These are phyloP conservation scores for Hypomontagnella submonticulosa DNA, from an alignment of 495 filamentous ascomycete species.

Conservation along the genomic window DNA sequence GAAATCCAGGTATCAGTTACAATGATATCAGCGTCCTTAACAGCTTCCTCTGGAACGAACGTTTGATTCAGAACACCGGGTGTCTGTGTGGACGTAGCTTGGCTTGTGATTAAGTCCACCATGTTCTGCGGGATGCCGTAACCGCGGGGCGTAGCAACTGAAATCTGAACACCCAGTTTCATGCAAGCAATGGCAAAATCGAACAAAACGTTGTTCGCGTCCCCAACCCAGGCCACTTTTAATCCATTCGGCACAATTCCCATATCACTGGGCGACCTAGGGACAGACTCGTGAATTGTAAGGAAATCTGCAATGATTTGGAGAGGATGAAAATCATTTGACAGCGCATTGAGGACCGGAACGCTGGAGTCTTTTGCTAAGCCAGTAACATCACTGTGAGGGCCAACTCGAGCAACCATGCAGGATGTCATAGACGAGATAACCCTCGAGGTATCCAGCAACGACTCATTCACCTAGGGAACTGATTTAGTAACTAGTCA, in stretches of 20 bases:
- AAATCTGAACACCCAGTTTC: slow-evolving; percentile 86
- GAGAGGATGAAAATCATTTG: slow-evolving; percentile 87
- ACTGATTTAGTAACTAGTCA: slow-evolving; percentile 18
- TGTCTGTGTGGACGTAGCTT: slow-evolving; percentile 63
- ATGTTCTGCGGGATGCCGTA: slow-evolving; percentile 82
- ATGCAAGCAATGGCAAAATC: slow-evolving; percentile 86
- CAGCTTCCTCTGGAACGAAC: slow-evolving; percentile 83
- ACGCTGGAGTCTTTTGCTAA: slow-evolving; percentile 84
- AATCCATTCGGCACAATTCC: slow-evolving; percentile 78
- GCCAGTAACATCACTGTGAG: slow-evolving; percentile 81
- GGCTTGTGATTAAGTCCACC: slow-evolving; percentile 71
- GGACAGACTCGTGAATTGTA: slow-evolving; percentile 84
- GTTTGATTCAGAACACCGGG: slow-evolving; percentile 80
- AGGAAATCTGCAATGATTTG: slow-evolving; percentile 94
- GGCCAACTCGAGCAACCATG: slow-evolving; percentile 88
- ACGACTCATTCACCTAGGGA: slow-evolving; percentile 80
- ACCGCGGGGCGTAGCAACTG: slow-evolving; percentile 84
- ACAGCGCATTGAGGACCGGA: slow-evolving; percentile 95
- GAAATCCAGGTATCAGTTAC: slow-evolving; percentile 98
- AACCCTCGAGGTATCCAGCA: slow-evolving; percentile 87
- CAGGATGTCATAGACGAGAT: slow-evolving; percentile 92
- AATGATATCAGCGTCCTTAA: slow-evolving; percentile 87
- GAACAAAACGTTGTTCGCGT: slow-evolving; percentile 96
- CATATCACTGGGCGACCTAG: slow-evolving; percentile 47
- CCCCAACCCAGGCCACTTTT: slow-evolving; percentile 95